phyloP scores from a whole-genome alignment of 2,329 filamentous ascomycete genomes.

The Amylocarpus encephaloides region DNA sequence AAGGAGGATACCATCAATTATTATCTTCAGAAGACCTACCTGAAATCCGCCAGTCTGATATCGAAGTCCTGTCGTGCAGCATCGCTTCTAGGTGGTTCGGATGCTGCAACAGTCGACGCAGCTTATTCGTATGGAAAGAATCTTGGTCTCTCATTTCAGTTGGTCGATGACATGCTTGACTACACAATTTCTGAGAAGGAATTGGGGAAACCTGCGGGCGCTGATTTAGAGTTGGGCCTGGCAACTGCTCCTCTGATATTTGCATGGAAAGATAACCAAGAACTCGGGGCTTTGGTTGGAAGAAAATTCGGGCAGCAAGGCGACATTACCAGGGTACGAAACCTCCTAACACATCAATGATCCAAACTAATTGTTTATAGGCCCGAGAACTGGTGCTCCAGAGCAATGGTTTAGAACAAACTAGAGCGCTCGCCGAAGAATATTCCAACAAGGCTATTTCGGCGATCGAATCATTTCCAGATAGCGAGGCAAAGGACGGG shows the following conservation, averaged over 20 bases:
- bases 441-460: slow-evolving; percentile 83
- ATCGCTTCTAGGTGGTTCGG: slow-evolving; percentile 73
- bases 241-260: slow-evolving; percentile 92
- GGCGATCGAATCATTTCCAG: slow-evolving; percentile 78
- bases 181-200: slow-evolving; percentile 83
- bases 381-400: slow-evolving; percentile 77
- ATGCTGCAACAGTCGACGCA: slow-evolving; percentile 75
- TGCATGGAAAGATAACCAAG: slow-evolving; percentile 84
- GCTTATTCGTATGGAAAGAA: slow-evolving; percentile 93
- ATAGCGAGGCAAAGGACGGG: slow-evolving; percentile 90
- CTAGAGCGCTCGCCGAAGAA: slow-evolving; percentile 79
- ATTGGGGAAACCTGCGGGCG: slow-evolving; percentile 89
- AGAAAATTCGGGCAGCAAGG: slow-evolving; percentile 81
- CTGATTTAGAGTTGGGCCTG: slow-evolving; percentile 85
- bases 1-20: slow-evolving; percentile 86
- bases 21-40: slow-evolving; percentile 96
- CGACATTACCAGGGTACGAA: slow-evolving; percentile 76
- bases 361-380: slow-evolving; percentile 39
- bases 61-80: slow-evolving; percentile 92
- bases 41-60: slow-evolving; percentile 93
- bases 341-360: not conserved
- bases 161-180: slow-evolving; percentile 96
- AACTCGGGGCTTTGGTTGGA: slow-evolving; percentile 81
- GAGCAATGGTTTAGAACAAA: slow-evolving; percentile 87
- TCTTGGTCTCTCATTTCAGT: slow-evolving; percentile 87